Evolutionary conservation across 768 basidiomycete species (phyloP).

Genomic region (Suillus lakei): DNA sequence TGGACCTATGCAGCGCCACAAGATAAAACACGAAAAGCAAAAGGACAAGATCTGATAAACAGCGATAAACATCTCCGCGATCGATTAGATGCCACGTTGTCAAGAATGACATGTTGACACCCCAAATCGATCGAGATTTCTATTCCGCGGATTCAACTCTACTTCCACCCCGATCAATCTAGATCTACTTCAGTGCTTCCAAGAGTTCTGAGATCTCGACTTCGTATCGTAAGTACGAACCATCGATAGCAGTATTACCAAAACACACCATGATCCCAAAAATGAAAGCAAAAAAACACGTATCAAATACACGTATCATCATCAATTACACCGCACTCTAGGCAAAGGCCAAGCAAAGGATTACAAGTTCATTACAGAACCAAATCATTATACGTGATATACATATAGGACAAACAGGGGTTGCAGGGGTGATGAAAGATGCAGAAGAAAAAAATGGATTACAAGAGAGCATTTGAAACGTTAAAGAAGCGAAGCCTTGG

Average conservation of each 20-base stretch:
- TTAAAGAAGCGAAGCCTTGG: background rate
- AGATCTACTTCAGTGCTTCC: background rate
- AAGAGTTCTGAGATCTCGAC: background rate
- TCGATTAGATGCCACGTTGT: slow-evolving; percentile 9
- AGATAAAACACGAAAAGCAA: no score
- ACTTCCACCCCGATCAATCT: slow-evolving; percentile 1
- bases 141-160: background rate
- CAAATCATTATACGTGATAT: slow-evolving; percentile 6
- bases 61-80: background rate
- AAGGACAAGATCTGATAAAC: background rate
- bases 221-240: background rate
- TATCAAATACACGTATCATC: no score
- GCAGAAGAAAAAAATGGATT: slow-evolving; percentile 1
- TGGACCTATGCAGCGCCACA: no score
- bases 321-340: background rate
- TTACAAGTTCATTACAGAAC: slow-evolving; percentile 9
- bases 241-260: background rate
- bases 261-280: background rate
- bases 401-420: background rate
- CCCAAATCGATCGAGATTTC: slow-evolving; percentile 3
- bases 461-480: background rate
- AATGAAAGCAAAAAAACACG: background rate
- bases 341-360: slow-evolving; percentile 1
- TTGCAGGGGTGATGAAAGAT: background rate
- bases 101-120: background rate